Evolutionary conservation across 805 yeast genomes (phyloP), one percentile per base, ranked within the genome.

Genomic region (Ogataea ganodermae): DNA sequence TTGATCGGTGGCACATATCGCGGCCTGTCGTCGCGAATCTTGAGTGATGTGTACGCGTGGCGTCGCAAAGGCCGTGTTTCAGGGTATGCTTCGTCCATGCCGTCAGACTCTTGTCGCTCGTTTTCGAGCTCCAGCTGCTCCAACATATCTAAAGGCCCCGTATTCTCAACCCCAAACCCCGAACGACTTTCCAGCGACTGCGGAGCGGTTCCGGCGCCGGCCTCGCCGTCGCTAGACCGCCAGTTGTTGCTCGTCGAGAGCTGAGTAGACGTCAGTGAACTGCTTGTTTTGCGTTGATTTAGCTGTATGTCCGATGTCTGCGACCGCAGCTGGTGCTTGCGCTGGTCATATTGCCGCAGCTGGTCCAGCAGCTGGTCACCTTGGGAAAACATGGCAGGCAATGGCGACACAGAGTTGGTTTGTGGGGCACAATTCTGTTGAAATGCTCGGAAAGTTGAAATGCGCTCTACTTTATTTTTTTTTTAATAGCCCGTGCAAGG

Each of bases 1-100:
- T 89, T 91, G 56, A 94, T 74, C 0, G 99, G 99, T 4, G 99
- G 99, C 1, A 91, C 95, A 52, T 74, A 78, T 35, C 59, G 52
- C 2, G 71, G 71, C 44, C 49, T 56, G 16, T 52, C 56, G 33
- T 63, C 66, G 28, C 59, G 50, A 26, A 67, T 67, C 43, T 58
- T 65, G 30, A 67, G 55, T 10, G 69, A 62, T 1, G 70, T 67
- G 50, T 65, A 65, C 16, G 58, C 51, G 35, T 61, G 60, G 27
- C 27, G 42, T 13, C 37, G 42, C 9, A 26, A 8, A 14, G 37
- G 33, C 10, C 31, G 39, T 12, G 33, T 20, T 20, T 39, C 20
- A 4, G 6, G 9, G 27, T 10, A 7, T 7, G 27, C 10, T 24
- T 24, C 27, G 27, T 24, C 10, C 10, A 7, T 24, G 33, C 12